These are phyloP conservation scores for Nidula microcarpa DNA, from an alignment of 768 basidiomycete species.

Conservation along the genomic window DNA sequence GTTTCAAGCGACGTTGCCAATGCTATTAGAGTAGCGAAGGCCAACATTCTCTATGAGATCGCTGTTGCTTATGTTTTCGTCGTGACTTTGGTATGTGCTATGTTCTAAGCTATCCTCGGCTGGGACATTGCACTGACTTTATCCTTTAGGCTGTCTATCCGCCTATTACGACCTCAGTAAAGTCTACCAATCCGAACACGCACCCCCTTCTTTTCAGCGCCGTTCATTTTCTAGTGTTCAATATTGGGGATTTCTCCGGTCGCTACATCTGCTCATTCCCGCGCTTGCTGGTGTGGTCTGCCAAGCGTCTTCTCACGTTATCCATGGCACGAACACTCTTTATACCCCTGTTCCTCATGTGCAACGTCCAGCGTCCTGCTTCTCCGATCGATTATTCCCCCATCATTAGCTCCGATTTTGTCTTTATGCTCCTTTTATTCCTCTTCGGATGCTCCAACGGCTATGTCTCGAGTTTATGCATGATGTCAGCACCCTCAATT, in stretches of 20 bases:
- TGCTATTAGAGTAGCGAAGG: slow-evolving; percentile 52
- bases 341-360: slow-evolving; percentile 84
- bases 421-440: slow-evolving; percentile 74
- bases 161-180: slow-evolving; percentile 76
- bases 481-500: slow-evolving; percentile 81
- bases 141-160: slow-evolving; percentile 75
- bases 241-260: slow-evolving; percentile 67
- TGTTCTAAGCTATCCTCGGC: slow-evolving; percentile 3
- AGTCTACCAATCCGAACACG: slow-evolving; percentile 56
- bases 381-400: slow-evolving; percentile 29
- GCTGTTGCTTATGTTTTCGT: slow-evolving; percentile 75
- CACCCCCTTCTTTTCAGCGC: slow-evolving; percentile 85
- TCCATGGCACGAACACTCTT: slow-evolving; percentile 75
- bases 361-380: slow-evolving; percentile 66
- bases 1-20: slow-evolving; percentile 32
- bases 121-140: neutral
- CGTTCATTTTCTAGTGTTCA: slow-evolving; percentile 75
- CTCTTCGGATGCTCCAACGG: slow-evolving; percentile 80
- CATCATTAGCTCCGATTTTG: slow-evolving; percentile 70
- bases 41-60: slow-evolving; percentile 67
- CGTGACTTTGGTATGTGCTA: slow-evolving; percentile 65
- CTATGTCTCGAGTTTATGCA: slow-evolving; percentile 70
- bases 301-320: slow-evolving; percentile 54
- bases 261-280: slow-evolving; percentile 69
- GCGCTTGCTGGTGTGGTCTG: slow-evolving; percentile 64